Conservation (phyloP, 73 alveolate genomes). For the Halteria grandinella region DNA sequence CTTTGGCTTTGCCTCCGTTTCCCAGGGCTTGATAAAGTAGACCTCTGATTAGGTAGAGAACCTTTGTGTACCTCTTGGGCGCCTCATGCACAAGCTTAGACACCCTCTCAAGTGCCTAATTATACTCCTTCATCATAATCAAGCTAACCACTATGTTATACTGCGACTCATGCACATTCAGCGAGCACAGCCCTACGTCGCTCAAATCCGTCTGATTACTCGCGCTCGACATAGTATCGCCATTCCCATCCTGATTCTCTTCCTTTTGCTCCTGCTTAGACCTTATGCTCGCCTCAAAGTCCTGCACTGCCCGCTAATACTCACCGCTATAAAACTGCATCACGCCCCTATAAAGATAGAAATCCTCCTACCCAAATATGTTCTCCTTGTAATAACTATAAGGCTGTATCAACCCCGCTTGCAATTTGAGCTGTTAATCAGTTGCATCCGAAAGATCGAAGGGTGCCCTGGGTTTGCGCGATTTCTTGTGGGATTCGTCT, state of each 20-base stretch:
- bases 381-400: conserved; percentile 65
- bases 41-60: conserved; percentile 47
- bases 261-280: conserved; percentile 26
- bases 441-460: conserved; percentile 8
- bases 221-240: conserved; percentile 27
- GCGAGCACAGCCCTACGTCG: conserved; percentile 71
- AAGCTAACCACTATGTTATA: conserved; percentile 60
- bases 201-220: conserved; percentile 70
- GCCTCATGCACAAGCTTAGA: conserved; percentile 18
- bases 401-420: conserved; percentile 56
- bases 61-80: conserved; percentile 54
- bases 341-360: conserved; percentile 61
- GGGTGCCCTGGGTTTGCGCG: not conserved
- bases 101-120: conserved; percentile 9
- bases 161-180: conserved; percentile 52
- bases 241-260: conserved; percentile 1
- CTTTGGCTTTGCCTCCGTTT: conserved; percentile 31
- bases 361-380: conserved; percentile 66
- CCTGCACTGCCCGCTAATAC: conserved; percentile 35
- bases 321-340: conserved; percentile 47
- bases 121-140: conserved; percentile 15
- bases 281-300: conserved; percentile 13
- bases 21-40: conserved; percentile 35
- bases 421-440: not conserved
- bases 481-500: no score